Evolutionary conservation across 2,329 filamentous ascomycete genomes (phyloP).

Genomic region (Fusarium sulawesiense): DNA sequence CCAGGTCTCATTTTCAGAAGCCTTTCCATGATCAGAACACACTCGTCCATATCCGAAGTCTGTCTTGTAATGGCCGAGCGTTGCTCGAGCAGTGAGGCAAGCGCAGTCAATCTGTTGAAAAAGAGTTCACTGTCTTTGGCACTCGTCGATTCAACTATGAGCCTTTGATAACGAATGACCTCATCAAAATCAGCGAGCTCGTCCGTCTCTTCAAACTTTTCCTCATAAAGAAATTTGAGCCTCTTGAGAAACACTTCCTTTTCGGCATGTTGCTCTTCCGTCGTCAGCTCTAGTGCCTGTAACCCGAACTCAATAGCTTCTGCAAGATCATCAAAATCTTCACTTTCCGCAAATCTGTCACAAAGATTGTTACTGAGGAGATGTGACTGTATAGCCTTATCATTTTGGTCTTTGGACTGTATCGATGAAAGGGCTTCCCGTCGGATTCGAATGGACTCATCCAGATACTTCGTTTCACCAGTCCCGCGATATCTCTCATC

Average conservation of each 20-base stretch:
- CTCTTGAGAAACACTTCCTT: neutral
- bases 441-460: neutral
- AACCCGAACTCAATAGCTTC: neutral
- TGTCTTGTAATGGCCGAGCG: accelerated
- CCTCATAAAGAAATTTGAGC: neutral
- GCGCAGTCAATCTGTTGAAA: neutral
- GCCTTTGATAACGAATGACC: neutral
- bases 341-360: neutral
- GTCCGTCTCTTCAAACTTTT: neutral
- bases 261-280: neutral
- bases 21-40: neutral
- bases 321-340: neutral
- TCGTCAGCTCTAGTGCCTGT: neutral
- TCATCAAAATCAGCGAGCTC: neutral
- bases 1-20: neutral
- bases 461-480: neutral
- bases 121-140: accelerated
- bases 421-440: neutral
- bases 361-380: neutral
- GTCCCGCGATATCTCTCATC: neutral
- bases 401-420: accelerated
- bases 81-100: neutral
- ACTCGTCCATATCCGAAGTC: neutral
- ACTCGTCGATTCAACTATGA: neutral
- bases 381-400: neutral